phyloP scores from a whole-genome alignment of 73 alveolate species.

The Paramecium caudatum region DNA sequence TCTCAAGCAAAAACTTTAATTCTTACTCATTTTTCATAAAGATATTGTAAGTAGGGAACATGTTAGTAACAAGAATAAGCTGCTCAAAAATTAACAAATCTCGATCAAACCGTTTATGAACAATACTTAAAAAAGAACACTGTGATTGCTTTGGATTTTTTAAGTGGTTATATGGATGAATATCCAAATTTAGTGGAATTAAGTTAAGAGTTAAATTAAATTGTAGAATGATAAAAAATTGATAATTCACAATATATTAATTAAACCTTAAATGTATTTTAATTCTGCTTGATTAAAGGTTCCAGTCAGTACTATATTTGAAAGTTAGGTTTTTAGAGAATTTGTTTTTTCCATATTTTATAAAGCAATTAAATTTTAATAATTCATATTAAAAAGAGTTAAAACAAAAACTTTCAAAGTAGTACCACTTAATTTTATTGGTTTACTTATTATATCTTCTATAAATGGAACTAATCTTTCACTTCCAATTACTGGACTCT shows the following conservation, averaged over 20 bases:
- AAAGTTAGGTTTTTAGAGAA: not conserved
- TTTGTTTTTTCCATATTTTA: not conserved
- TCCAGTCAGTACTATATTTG: not conserved
- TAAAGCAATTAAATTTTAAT: not conserved
- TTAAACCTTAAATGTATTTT: not conserved
- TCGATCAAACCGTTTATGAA: too few species aligned
- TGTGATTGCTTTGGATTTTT: slow-evolving; percentile 11
- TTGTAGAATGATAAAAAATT: not conserved
- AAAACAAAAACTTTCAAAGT: not conserved
- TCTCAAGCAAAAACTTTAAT: slow-evolving; percentile 87
- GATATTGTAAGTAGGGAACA: slow-evolving; percentile 70
- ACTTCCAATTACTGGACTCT: not conserved
- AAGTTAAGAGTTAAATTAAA: not conserved
- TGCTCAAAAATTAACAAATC: too few species aligned
- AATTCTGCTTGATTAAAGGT: not conserved
- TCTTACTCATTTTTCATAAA: slow-evolving; percentile 96
- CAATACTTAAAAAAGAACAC: not conserved
- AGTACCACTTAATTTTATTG: not conserved
- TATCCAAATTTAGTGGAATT: slow-evolving; percentile 29
- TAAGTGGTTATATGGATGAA: slow-evolving; percentile 10
- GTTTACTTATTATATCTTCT: not conserved
- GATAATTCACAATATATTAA: not conserved
- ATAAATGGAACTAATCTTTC: not conserved
- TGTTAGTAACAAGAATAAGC: not conserved
- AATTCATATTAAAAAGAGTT: slow-evolving; percentile 1